These are phyloP conservation scores for Aphanomyces invadans DNA, from an alignment of 352 stramenopile species.

Conservation along the genomic window DNA sequence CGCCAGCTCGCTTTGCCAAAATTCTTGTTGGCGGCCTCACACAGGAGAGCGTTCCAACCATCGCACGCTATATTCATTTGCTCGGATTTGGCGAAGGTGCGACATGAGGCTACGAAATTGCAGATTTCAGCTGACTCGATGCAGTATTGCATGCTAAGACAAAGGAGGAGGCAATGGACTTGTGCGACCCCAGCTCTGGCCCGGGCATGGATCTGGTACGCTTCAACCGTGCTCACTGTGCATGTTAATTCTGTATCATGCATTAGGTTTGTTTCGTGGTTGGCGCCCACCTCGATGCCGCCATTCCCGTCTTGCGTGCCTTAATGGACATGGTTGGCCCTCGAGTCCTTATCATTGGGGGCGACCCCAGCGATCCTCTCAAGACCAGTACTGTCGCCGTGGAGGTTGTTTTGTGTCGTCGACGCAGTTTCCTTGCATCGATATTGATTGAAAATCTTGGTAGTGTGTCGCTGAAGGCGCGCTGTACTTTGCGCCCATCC, in stretches of 20 bases:
- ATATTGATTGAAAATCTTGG: too few species aligned
- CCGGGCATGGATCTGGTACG: constrained; percentile 45
- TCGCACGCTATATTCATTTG: constrained; percentile 64
- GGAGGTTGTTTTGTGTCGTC: constrained; percentile 11
- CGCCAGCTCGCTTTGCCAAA: constrained; percentile 46
- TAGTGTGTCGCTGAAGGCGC: constrained; percentile 40
- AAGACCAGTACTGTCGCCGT: constrained; percentile 32
- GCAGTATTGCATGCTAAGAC: not conserved
- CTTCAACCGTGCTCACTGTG: not conserved
- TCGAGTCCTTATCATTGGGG: constrained; percentile 51
- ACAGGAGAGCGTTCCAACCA: constrained; percentile 35
- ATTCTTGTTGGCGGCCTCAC: constrained; percentile 46
- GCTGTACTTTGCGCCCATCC: constrained; percentile 53
- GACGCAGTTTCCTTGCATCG: not conserved
- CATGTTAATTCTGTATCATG: not conserved
- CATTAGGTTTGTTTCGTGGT: constrained; percentile 59
- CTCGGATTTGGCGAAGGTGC: constrained; percentile 50
- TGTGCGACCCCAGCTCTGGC: not conserved
- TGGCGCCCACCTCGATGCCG: constrained; percentile 37
- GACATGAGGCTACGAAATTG: constrained; percentile 28
- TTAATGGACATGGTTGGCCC: constrained; percentile 37
- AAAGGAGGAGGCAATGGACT: not conserved
- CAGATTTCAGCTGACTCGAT: constrained; percentile 35
- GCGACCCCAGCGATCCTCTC: constrained; percentile 31
- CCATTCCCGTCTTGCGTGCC: constrained; percentile 34